These are phyloP conservation scores for Mariannaea sp. DNA, from an alignment of 2,329 filamentous ascomycete genomes.

Conservation along the genomic window DNA sequence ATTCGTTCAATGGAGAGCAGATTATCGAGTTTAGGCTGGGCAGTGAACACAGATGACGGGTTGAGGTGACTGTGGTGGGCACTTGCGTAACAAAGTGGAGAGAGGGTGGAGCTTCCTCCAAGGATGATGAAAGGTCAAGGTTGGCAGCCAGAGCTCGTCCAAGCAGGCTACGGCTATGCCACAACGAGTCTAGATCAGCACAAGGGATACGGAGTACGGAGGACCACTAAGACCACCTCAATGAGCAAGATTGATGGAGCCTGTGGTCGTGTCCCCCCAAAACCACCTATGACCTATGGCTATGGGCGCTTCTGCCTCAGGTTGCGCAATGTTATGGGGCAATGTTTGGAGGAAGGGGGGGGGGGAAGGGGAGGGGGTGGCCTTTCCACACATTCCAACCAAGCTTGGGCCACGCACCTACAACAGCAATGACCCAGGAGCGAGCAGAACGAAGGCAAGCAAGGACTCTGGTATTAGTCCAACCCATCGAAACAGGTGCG, in stretches of 20 bases:
- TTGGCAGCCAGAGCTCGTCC: slow-evolving; percentile 2
- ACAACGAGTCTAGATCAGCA: slow-evolving; percentile 9
- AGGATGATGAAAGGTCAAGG: slow-evolving; percentile 8
- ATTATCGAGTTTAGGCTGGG: slow-evolving; percentile 14
- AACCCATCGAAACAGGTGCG: slow-evolving; percentile 5
- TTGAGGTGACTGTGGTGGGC: slow-evolving; percentile 10
- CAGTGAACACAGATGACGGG: slow-evolving; percentile 17
- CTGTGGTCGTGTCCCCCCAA: slow-evolving; percentile 27
- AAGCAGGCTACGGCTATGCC: slow-evolving; percentile 7
- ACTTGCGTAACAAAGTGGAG: slow-evolving; percentile 11
- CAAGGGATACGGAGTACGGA: no score
- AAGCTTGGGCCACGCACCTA: not conserved
- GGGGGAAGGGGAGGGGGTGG: no score
- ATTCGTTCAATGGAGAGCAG: slow-evolving; percentile 14
- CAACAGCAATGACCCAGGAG: not conserved
- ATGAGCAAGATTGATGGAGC: slow-evolving; percentile 9
- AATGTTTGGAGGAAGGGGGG: not conserved
- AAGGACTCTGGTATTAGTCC: not conserved
- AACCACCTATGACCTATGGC: no score
- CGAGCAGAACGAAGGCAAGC: not conserved
- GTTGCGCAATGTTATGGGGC: slow-evolving; percentile 10
- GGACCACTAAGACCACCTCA: slow-evolving; percentile 24
- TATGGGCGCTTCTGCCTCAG: slow-evolving; percentile 29
- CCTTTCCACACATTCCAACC: slow-evolving; percentile 18
- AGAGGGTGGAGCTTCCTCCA: slow-evolving; percentile 2